phyloP scores from a whole-genome alignment of 192 early-diverging fungal genomes.

The Backusella tuberculispora region DNA sequence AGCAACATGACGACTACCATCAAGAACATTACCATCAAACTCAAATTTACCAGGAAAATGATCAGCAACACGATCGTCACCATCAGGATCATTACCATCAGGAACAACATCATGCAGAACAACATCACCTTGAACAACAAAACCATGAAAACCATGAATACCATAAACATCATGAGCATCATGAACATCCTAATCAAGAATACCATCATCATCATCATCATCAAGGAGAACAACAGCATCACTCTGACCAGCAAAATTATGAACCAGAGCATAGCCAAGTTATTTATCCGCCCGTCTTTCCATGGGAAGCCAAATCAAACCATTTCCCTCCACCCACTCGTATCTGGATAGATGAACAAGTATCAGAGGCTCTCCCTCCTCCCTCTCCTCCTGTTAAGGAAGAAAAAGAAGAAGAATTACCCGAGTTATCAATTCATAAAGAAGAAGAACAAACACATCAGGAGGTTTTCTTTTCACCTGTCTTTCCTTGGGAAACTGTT shows the following conservation, averaged over 20 bases:
- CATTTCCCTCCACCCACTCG: conserved; percentile 8
- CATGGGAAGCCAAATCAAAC: neutral
- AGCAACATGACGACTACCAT: neutral
- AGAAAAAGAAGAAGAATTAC: neutral
- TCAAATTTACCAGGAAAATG: conserved; percentile 12
- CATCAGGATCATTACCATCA: conserved; percentile 26
- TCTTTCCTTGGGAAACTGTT: conserved; percentile 15
- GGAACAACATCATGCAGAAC: neutral
- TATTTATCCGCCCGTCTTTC: neutral
- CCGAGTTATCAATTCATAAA: neutral
- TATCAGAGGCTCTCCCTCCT: too few relatives aligned
- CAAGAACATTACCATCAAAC: conserved; percentile 16
- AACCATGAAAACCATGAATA: neutral
- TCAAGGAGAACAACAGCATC: neutral
- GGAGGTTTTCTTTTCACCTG: neutral
- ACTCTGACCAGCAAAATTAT: neutral
- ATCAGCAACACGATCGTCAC: conserved; percentile 19
- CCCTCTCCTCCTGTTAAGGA: neutral
- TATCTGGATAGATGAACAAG: conserved; percentile 28
- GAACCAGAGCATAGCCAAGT: neutral
- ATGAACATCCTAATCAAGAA: neutral
- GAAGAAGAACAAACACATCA: neutral
- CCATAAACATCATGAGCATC: neutral
- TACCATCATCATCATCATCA: neutral
- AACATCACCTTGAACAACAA: neutral